Conservation (phyloP, 1,139 yeast genomes). For the Ogataea hybrid region DNA sequence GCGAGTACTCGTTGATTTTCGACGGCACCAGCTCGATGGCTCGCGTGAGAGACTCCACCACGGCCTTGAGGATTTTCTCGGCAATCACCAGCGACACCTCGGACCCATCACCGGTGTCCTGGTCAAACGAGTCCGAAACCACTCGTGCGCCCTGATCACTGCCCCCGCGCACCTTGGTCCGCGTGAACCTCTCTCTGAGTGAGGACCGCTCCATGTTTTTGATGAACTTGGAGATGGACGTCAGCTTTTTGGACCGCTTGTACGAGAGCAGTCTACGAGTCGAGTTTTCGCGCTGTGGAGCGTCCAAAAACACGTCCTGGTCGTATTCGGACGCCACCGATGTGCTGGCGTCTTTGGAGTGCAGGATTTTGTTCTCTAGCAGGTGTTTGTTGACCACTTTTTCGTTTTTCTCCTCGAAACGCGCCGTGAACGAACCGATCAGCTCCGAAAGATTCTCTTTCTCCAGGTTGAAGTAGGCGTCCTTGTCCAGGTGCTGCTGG, state of each 20-base stretch:
- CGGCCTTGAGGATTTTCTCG: conserved; percentile 64
- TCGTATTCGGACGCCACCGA: conserved; percentile 14
- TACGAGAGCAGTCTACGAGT: conserved; percentile 22
- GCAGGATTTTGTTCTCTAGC: conserved; percentile 40
- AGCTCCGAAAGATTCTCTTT: conserved; percentile 67
- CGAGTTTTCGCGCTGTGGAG: conserved; percentile 13
- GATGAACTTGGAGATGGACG: conserved; percentile 35
- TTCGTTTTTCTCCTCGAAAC: conserved; percentile 52
- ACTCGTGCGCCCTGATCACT: conserved; percentile 2
- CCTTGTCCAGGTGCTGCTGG: conserved; percentile 65
- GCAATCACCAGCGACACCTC: conserved; percentile 44
- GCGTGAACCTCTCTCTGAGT: conserved; percentile 28
- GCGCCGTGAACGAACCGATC: conserved; percentile 47
- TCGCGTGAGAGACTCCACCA: conserved; percentile 80
- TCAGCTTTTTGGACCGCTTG: conserved; percentile 23
- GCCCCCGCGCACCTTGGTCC: conserved; percentile 8
- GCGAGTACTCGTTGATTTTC: conserved; percentile 61
- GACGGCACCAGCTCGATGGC: conserved; percentile 69
- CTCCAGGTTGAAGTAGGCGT: conserved; percentile 70
- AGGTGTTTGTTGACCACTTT: conserved; percentile 47
- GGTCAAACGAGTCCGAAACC: conserved; percentile 8
- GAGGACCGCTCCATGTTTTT: conserved; percentile 41
- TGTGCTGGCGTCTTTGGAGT: conserved; percentile 21
- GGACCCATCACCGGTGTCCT: conserved; percentile 28
- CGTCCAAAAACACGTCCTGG: conserved; percentile 7